Base-by-base conservation (phyloP, 805 yeast species). In the Zygotorulaspora chibaensis region DNA sequence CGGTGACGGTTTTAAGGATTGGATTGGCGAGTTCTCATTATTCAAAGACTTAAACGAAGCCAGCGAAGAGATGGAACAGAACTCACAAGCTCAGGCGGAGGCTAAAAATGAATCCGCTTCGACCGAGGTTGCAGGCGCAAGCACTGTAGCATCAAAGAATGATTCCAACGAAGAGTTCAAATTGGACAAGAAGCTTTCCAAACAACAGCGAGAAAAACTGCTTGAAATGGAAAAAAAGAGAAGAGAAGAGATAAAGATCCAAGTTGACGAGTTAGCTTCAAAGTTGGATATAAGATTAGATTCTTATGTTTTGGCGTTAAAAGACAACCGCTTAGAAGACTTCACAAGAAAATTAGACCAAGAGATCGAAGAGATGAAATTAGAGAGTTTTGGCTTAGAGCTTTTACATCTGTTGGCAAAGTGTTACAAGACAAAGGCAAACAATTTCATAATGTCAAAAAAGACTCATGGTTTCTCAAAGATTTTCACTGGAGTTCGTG, bases 371-470 rank as follows among this genome's bases (percentile, higher is more conserved):
- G 85, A 85, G 50, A 71, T 93, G 61, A 93, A 93, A 65, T 79
- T 88, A 76, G 99, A 93, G 72, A 87, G 96, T 43, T 93, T 93
- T 69, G 99, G 99, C 11, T 68, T 91, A 41, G 96, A 91, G 67
- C 73, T 93, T 41, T 70, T 91, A 53, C 89, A 84, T 54, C 71
- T 91, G 15, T 84, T 93, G 50, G 97, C 98, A 15, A 76, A 76
- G 49, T 78, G 87, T 4, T 93, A 93, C 66, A 74, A 74, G 45
- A 72, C 77, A 29, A 88, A 88, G 59, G 95, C 95, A 2, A 72
- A 78, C 47, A 87, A 85, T 18, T 81, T 79, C 47, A 68, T 88
- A 43, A 80, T 78, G 59, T 80, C 96, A 0, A 82, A 83, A 57
- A 86, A 81, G 64, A 84, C 91, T 28, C 77, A 87, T 55, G 99